Evolutionary conservation across 78 protist genomes (phyloP), one percentile per base, ranked within the genome.

Genomic region (Chrysochromulina parva): DNA sequence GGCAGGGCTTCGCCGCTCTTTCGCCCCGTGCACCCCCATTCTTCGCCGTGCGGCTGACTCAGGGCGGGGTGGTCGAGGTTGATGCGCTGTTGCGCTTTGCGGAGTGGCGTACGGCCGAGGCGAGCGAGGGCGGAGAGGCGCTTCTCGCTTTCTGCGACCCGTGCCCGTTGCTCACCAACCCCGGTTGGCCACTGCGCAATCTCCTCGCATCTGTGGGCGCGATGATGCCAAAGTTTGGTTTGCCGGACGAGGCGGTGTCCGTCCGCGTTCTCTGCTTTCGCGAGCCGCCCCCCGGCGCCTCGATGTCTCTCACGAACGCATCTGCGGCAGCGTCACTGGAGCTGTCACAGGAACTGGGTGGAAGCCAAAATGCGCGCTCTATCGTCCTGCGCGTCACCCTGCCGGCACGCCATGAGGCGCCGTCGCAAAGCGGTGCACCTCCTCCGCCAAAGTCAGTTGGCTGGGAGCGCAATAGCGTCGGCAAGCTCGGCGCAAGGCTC

Each of bases 181-280:
- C 98, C 19, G 97, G 98, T 65, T 97, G 98, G 98, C 96, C 97
- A 11, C 90, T 96, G 38, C 95, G 98, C 80, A 96, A 94, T 65
- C 71, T 95, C 26, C 92, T 92, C 53, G 67, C 82, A 17, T 52
- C 78, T 48, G 38, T 95, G 24, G 53, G 78, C 60, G n/a, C 73
- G 73, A 26, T 24, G 73, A 26, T 7, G 73, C 38, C 38, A 38
- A 38, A 38, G 38, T 38, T 38, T 38, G 19, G 3, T 38, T 1
- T 67, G 13, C 69, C 57, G 20, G 67, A 2, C 19, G 73, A 60
- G 55, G 58, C 24, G 47, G 73, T 4, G 53, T 13, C 14, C 26
- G 69, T 52, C 48, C 9, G 52, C 62, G 47, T 60, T n/a, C 85
- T 52, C 53, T 10, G 14, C 24, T 53, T n/a, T n/a, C 87, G 78